These are phyloP conservation scores for Syncephalastrum monosporum DNA, from an alignment of 371 early-diverging fungal species.

Conservation along the genomic window DNA sequence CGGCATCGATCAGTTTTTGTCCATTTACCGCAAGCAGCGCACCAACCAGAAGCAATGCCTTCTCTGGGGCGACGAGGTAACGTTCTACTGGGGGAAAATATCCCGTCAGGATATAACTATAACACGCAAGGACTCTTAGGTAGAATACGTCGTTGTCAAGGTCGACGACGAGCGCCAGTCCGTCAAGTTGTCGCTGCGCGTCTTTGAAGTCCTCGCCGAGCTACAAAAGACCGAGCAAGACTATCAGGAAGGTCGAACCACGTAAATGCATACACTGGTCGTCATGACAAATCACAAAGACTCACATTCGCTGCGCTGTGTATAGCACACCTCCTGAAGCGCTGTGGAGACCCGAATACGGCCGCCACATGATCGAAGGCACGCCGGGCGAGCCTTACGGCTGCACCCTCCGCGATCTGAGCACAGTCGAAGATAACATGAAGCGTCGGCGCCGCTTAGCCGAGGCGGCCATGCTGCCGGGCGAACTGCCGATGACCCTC, in stretches of 20 bases:
- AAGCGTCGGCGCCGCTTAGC: constrained; percentile 76
- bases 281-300: not conserved
- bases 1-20: constrained; percentile 93
- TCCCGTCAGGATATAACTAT: not conserved
- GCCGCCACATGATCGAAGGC: constrained; percentile 90
- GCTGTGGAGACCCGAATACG: constrained; percentile 96
- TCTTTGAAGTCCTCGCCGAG: constrained; percentile 79
- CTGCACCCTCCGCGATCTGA: constrained; percentile 76
- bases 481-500: constrained; percentile 79
- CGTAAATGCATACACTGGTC: constrained; percentile 21
- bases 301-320: not conserved
- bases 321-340: constrained; percentile 52
- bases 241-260: constrained; percentile 35
- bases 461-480: constrained; percentile 55
- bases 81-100: not conserved
- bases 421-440: constrained; percentile 91
- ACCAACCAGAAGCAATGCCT: constrained; percentile 72
- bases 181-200: constrained; percentile 79
- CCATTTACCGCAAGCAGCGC: constrained; percentile 84
- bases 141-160: constrained; percentile 91
- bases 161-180: constrained; percentile 71
- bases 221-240: constrained; percentile 75
- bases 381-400: constrained; percentile 93
- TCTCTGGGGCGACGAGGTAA: constrained; percentile 97
- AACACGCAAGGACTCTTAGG: constrained; percentile 37